Evolutionary conservation across 2,329 filamentous ascomycete species (phyloP).

Genomic region (Ramularia endophylla): DNA sequence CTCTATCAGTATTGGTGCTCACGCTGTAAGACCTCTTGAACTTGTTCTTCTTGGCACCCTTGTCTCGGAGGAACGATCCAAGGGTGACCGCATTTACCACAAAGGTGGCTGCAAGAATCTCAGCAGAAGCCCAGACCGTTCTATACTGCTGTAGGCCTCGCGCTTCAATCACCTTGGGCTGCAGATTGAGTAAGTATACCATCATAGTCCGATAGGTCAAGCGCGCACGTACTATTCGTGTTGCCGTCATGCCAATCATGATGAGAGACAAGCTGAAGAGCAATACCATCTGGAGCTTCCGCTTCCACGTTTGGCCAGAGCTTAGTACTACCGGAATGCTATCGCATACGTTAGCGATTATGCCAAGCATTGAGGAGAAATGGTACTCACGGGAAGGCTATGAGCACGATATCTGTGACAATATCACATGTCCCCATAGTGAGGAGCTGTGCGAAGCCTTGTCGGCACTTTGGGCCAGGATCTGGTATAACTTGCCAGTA

Average conservation of each 20-base stretch:
- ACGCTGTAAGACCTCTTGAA: conserved; percentile 55
- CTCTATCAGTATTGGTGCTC: conserved; percentile 48
- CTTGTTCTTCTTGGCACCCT: conserved; percentile 82
- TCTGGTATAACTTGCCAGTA: conserved; percentile 62
- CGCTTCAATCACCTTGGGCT: conserved; percentile 62
- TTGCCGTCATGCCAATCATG: conserved; percentile 72
- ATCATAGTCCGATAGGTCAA: too few species aligned
- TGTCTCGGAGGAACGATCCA: conserved; percentile 85
- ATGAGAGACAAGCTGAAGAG: conserved; percentile 81
- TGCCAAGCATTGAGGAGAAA: too few species aligned
- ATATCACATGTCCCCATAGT: conserved; percentile 89
- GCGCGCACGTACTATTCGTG: conserved; percentile 51
- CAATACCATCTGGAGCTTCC: conserved; percentile 70
- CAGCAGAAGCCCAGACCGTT: conserved; percentile 81
- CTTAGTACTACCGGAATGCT: conserved; percentile 73
- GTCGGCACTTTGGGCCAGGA: conserved; percentile 76
- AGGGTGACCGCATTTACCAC: conserved; percentile 86
- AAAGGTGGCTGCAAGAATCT: conserved; percentile 80
- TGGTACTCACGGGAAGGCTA: conserved; percentile 61
- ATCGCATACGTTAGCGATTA: too few species aligned
- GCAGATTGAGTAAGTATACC: too few species aligned
- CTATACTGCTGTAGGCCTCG: conserved; percentile 77
- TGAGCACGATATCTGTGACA: conserved; percentile 78
- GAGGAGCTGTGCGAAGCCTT: conserved; percentile 79
- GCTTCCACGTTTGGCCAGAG: conserved; percentile 68